Conservation (phyloP, 106 monocot species). For the Dendrobium nobile region DNA sequence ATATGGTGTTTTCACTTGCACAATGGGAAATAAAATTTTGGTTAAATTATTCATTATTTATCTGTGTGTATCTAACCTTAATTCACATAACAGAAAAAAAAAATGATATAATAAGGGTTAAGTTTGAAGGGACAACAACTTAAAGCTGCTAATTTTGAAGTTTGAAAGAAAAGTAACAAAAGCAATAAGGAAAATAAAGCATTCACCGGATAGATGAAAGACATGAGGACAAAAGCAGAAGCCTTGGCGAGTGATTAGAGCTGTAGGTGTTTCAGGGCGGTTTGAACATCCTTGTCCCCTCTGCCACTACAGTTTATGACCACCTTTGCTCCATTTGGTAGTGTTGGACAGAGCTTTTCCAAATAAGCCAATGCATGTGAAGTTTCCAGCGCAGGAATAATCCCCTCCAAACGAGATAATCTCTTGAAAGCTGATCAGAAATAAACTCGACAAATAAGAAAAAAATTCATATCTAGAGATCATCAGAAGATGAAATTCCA, state of each 20-base stretch:
- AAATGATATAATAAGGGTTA: neutral
- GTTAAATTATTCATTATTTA: too few relatives aligned
- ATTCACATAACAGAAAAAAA: too few relatives aligned
- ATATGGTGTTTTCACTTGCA: too few relatives aligned
- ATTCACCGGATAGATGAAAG: neutral
- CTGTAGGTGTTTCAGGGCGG: slow-evolving; percentile 24
- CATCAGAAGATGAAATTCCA: neutral
- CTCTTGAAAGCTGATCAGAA: slow-evolving; percentile 26
- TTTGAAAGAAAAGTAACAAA: neutral
- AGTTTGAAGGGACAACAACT: neutral
- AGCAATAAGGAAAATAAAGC: neutral
- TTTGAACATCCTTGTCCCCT: slow-evolving; percentile 52
- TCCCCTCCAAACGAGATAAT: slow-evolving; percentile 36
- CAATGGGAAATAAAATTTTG: too few relatives aligned
- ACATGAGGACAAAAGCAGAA: neutral
- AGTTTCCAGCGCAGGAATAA: slow-evolving; percentile 50
- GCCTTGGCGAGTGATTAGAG: neutral
- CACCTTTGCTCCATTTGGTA: slow-evolving; percentile 34
- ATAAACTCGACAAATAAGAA: neutral
- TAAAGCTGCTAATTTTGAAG: neutral
- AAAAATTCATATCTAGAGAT: neutral
- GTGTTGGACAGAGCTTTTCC: slow-evolving; percentile 33
- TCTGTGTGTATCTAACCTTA: too few relatives aligned
- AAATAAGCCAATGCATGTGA: slow-evolving; percentile 39
- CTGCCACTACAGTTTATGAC: slow-evolving; percentile 41